phyloP scores from a whole-genome alignment of 257 asterid species.

The Solanum neorickii region DNA sequence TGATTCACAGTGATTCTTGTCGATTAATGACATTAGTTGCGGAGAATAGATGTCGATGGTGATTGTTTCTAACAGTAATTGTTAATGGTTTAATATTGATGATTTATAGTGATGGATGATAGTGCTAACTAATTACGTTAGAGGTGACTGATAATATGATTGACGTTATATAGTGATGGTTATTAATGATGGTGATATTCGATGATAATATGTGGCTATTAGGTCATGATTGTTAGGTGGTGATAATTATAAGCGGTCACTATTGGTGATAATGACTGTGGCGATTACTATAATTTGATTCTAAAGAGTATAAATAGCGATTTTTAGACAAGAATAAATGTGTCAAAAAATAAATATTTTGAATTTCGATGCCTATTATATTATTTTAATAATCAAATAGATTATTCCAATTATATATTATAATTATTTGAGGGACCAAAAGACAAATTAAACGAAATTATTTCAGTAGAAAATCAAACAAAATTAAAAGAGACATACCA shows the following conservation, averaged over 20 bases:
- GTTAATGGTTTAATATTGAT: background rate
- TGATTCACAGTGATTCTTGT: background rate
- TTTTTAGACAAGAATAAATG: no score
- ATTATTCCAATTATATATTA: background rate
- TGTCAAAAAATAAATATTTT: no score
- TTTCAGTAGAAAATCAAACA: background rate
- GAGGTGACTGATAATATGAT: background rate
- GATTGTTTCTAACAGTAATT: background rate
- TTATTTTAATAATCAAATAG: no score
- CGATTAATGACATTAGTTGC: background rate
- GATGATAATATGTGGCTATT: background rate
- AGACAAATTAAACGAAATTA: background rate
- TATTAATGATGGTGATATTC: background rate
- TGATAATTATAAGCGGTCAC: background rate
- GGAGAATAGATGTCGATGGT: accelerated
- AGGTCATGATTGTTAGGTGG: background rate
- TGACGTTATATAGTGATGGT: background rate
- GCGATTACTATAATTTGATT: no score
- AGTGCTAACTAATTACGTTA: background rate
- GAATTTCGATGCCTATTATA: no score
- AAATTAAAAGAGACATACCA: background rate
- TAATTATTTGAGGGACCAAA: background rate
- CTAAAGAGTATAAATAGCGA: no score
- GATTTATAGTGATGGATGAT: background rate
- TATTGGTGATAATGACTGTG: no score